These are phyloP conservation scores for Stylosanthes scabra DNA, from an alignment of 331 rosid genomes.

Conservation along the genomic window DNA sequence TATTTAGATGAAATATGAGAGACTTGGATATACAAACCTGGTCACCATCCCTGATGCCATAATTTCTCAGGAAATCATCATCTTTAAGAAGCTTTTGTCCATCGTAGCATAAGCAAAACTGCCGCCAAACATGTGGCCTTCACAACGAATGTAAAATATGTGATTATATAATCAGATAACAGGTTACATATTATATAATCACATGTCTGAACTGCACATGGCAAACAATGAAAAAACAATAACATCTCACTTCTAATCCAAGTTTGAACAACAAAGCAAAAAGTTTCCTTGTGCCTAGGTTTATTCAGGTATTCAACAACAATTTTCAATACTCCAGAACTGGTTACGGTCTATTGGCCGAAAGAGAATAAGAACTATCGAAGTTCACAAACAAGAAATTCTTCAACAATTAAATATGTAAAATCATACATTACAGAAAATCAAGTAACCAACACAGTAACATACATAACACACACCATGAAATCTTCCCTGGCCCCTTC, in stretches of 20 bases:
- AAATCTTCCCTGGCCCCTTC: constrained; percentile 74
- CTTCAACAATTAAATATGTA: not conserved
- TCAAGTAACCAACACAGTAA: constrained; percentile 22
- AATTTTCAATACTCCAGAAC: not conserved
- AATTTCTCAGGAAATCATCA: constrained; percentile 56
- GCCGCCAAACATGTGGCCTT: constrained; percentile 94
- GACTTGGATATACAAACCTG: constrained; percentile 59
- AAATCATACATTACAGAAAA: constrained; percentile 13
- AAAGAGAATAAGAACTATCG: not conserved
- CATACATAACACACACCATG: constrained; percentile 60
- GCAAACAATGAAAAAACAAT: constrained; percentile 11
- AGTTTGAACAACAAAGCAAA: not conserved
- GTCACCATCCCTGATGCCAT: constrained; percentile 89
- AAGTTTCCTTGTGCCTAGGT: not conserved
- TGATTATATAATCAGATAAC: no score
- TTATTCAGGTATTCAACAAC: not conserved
- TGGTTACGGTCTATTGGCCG: no score
- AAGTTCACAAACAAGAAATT: not conserved
- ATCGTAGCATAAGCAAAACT: constrained; percentile 81
- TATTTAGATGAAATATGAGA: constrained; percentile 7
- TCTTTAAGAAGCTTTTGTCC: constrained; percentile 76
- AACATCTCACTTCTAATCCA: not conserved
- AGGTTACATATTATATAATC: no score
- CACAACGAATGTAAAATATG: constrained; percentile 38
- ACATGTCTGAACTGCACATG: not conserved